These are phyloP conservation scores for Saccharata proteae DNA, from an alignment of 2,329 filamentous ascomycete species.

Conservation along the genomic window DNA sequence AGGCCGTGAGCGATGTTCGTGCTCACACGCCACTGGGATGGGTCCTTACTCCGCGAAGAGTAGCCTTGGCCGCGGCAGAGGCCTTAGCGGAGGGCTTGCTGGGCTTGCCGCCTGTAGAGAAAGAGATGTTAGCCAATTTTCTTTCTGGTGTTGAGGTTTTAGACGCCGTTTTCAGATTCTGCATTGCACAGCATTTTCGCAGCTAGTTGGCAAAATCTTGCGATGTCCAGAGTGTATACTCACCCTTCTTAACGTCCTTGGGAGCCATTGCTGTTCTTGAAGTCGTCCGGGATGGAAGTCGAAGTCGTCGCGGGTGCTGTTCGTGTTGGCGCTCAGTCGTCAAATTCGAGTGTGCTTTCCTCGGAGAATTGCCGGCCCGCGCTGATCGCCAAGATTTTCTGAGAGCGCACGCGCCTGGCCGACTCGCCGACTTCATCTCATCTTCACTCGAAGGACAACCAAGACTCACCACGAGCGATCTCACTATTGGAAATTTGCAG, in stretches of 20 bases:
- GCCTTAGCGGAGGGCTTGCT: constrained; percentile 65
- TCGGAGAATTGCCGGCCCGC: neutral
- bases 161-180: neutral
- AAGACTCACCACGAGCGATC: too few species aligned
- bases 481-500: too few species aligned
- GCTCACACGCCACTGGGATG: constrained; percentile 35
- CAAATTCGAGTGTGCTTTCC: constrained; percentile 7
- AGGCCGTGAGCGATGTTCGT: constrained; percentile 41
- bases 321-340: constrained; percentile 11
- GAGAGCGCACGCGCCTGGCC: neutral
- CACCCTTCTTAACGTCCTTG: constrained; percentile 26
- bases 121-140: constrained; percentile 18
- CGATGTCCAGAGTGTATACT: constrained; percentile 8
- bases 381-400: too few species aligned
- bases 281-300: constrained; percentile 18
- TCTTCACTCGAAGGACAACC: too few species aligned
- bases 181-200: constrained; percentile 1
- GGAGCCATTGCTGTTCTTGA: constrained; percentile 27
- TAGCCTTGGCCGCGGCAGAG: constrained; percentile 87
- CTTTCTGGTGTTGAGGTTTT: constrained; percentile 7
- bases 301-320: constrained; percentile 16
- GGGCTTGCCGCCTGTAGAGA: constrained; percentile 45
- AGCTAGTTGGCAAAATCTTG: neutral
- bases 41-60: constrained; percentile 66
- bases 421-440: too few species aligned